Evolutionary conservation across 2,329 filamentous ascomycete species (phyloP), one percentile per base, ranked within the genome.

Genomic region (Balansia obtecta): DNA sequence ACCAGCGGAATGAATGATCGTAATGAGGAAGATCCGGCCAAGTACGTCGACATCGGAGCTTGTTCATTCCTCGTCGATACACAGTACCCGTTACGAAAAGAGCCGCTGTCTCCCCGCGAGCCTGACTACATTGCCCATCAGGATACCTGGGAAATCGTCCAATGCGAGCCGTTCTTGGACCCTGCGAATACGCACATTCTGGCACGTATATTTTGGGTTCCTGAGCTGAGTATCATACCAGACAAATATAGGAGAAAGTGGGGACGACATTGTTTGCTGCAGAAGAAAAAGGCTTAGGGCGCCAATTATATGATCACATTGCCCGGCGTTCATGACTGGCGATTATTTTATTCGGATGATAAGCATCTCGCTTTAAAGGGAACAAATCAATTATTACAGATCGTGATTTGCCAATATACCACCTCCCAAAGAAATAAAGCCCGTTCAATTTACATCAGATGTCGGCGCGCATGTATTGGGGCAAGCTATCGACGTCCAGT

Each of bases 31-130:
- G 93, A 98, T 63, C 64, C 77, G 54, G 77, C 80, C 52, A 98
- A 97, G 79, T 95, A 97, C 64, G 85, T 82, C 37, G 82, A 91
- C 53, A 69, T 94, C 42, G 73, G 75, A 30, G 74, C 80, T 49
- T 98, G 93, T 66, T 74, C 80, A 9, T 96, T 94, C 66, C 63
- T 98, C 4, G 83, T 97, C 15, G 93, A 98, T 64, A 94, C 88
- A 0, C 83, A 86, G 53, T 88, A 91, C 59, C 82, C 85, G 0
- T 78, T 62, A 52, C 69, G 73, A 51, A 65, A 55, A n/a, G 65
- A 65, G 13, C 55, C 64, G 6, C 60, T 75, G 37, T 84, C 88
- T 1, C 72, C 76, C 0, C 75, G 83, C 11, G 90, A 98, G 63
- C 90, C 90, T 1, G 80, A 89, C 59, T 95, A 93, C 61, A 72